Evolutionary conservation across 2,329 filamentous ascomycete genomes (phyloP).

Genomic region (Pseudogymnoascus sp.): DNA sequence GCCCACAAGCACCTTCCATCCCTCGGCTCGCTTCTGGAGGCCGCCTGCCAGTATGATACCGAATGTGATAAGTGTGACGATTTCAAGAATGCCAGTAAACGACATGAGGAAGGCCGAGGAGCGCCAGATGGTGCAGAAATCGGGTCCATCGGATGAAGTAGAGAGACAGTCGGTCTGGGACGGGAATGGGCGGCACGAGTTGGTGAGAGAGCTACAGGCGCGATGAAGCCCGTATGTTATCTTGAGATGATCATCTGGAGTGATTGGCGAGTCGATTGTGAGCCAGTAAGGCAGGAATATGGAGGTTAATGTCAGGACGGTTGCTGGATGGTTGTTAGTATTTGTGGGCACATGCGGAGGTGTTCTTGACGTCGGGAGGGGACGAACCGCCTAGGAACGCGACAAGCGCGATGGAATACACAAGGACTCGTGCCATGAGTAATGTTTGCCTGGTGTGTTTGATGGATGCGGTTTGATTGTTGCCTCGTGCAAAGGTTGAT

Average conservation of each 20-base stretch:
- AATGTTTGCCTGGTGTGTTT: background rate
- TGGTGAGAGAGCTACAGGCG: conserved; percentile 64
- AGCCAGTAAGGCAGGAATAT: conserved; percentile 67
- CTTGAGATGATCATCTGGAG: conserved; percentile 42
- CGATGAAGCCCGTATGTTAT: conserved; percentile 72
- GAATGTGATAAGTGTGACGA: conserved; percentile 74
- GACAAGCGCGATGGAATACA: conserved; percentile 34
- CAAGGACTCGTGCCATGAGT: conserved; percentile 35
- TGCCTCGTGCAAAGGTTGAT: background rate
- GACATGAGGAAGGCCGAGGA: conserved; percentile 81
- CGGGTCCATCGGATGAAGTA: conserved; percentile 32
- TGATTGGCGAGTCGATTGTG: conserved; percentile 48
- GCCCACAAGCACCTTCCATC: conserved; percentile 68
- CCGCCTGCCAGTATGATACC: conserved; percentile 69
- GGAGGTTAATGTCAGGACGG: conserved; percentile 60
- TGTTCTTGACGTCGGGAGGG: conserved; percentile 14
- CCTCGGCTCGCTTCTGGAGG: conserved; percentile 67
- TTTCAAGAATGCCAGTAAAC: conserved; percentile 72
- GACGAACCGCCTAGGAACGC: conserved; percentile 37
- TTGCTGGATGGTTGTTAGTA: conserved; percentile 40
- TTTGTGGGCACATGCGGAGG: background rate
- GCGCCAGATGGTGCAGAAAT: conserved; percentile 90
- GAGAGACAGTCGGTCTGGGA: conserved; percentile 55
- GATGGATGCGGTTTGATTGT: background rate
- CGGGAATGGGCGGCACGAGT: conserved; percentile 60